Evolutionary conservation across 805 yeast species (phyloP).

Genomic region (Kazachstania taianensis): DNA sequence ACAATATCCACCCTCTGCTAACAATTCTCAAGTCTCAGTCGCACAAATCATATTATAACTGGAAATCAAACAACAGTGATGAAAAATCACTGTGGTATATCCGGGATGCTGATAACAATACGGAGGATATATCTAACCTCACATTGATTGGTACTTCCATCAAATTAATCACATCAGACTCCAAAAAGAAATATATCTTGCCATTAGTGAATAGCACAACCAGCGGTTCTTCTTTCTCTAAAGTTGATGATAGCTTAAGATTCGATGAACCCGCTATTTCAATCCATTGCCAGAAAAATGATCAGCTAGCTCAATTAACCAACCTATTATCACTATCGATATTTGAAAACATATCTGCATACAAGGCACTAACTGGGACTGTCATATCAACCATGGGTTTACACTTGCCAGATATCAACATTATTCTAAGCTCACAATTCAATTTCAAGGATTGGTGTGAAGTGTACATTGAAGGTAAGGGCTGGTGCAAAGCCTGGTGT

Average conservation of each 20-base stretch:
- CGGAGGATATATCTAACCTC: background rate
- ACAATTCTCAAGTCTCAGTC: constrained; percentile 11
- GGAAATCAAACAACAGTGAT: background rate
- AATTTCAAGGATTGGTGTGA: constrained; percentile 30
- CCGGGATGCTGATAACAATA: background rate
- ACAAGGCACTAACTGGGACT: constrained; percentile 23
- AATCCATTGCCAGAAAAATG: constrained; percentile 1
- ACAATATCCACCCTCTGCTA: constrained; percentile 9
- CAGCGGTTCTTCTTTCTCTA: constrained; percentile 1
- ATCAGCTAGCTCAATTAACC: constrained; percentile 3
- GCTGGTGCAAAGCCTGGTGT: constrained; percentile 28
- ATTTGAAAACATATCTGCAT: constrained; percentile 21
- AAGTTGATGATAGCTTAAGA: constrained; percentile 1
- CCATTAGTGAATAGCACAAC: background rate
- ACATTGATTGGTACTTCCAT: constrained; percentile 4
- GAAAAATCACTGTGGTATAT: background rate
- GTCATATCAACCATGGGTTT: constrained; percentile 20
- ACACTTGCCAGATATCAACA: constrained; percentile 22
- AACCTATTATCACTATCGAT: constrained; percentile 12
- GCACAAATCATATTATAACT: constrained; percentile 11
- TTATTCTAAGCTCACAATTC: constrained; percentile 20
- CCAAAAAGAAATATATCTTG: background rate
- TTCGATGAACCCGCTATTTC: constrained; percentile 5
- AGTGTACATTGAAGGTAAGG: constrained; percentile 20
- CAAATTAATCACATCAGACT: background rate